Evolutionary conservation across 441 rosid species (phyloP).

Genomic region (Manihot esculenta): DNA sequence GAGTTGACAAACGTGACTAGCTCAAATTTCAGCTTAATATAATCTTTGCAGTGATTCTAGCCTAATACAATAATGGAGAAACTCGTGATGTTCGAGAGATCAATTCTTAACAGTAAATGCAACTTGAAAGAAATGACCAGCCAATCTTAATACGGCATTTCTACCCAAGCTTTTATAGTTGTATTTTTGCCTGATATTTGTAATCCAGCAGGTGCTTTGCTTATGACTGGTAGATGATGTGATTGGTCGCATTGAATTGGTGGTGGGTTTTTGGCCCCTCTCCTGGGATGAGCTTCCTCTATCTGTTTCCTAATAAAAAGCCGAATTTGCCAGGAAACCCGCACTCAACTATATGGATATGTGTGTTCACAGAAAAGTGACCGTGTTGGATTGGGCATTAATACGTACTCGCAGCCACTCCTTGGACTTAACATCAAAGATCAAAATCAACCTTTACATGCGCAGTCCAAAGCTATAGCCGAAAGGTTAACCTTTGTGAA

Average conservation of each 20-base stretch:
- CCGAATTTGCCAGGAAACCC: not conserved
- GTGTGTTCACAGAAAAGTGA: slow-evolving; percentile 5
- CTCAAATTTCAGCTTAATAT: not conserved
- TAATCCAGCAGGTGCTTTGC: not conserved
- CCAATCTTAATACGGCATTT: not conserved
- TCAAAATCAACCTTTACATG: slow-evolving; percentile 15
- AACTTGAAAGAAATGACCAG: not conserved
- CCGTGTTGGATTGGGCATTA: not conserved
- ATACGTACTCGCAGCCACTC: too few species aligned
- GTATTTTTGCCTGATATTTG: not conserved
- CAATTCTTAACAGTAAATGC: not conserved
- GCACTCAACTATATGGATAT: not conserved
- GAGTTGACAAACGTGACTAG: not conserved
- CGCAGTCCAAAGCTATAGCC: slow-evolving; percentile 17
- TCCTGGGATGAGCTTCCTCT: not conserved
- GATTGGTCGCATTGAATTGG: not conserved
- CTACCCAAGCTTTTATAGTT: not conserved
- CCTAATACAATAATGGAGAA: not conserved
- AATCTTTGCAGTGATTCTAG: not conserved
- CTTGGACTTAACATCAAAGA: slow-evolving; percentile 1
- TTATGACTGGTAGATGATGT: not conserved
- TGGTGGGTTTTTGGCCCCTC: not conserved
- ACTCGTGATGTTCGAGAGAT: not conserved
- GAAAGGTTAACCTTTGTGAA: slow-evolving; percentile 23
- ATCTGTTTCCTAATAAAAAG: slow-evolving; percentile 9